A percentile compares a stretch with the other conserved stretches of the same genome.
Conservation (phyloP, 306 rosid genomes). For the Morella rubra region DNA sequence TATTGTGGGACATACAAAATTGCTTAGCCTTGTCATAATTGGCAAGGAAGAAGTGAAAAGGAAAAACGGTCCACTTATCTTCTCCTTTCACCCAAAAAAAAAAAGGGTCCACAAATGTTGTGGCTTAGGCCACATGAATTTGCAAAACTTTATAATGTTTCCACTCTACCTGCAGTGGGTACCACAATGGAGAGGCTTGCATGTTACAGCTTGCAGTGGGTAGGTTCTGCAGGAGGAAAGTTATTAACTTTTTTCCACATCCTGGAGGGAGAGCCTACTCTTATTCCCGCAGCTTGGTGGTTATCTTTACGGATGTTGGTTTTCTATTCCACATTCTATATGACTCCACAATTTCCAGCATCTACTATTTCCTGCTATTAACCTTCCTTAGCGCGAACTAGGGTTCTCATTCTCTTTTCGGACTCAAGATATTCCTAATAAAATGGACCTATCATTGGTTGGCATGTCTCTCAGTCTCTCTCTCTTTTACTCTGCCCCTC, state of each 20-base stretch:
- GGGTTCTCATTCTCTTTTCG: neutral
- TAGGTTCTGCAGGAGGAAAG: neutral
- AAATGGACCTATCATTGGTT: neutral
- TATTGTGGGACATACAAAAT: neutral
- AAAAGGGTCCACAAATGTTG: neutral
- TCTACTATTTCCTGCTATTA: neutral
- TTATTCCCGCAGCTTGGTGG: neutral
- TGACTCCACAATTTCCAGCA: neutral
- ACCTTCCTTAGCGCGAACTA: neutral
- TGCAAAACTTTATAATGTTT: neutral
- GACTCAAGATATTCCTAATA: neutral
- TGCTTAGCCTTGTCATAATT: neutral
- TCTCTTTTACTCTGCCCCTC: neutral
- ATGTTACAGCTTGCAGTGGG: neutral
- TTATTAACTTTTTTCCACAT: neutral
- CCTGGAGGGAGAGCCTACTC: slow-evolving; percentile 1
- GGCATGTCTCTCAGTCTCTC: neutral
- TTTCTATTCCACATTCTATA: neutral
- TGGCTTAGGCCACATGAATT: neutral
- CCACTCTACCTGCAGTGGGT: neutral
- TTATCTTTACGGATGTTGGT: neutral
- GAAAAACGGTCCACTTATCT: neutral
- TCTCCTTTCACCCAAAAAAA: no score
- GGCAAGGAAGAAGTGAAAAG: neutral
- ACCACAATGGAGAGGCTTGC: neutral